Evolutionary conservation across 352 stramenopile species (phyloP).

Genomic region (Globisporangium echinulatum): DNA sequence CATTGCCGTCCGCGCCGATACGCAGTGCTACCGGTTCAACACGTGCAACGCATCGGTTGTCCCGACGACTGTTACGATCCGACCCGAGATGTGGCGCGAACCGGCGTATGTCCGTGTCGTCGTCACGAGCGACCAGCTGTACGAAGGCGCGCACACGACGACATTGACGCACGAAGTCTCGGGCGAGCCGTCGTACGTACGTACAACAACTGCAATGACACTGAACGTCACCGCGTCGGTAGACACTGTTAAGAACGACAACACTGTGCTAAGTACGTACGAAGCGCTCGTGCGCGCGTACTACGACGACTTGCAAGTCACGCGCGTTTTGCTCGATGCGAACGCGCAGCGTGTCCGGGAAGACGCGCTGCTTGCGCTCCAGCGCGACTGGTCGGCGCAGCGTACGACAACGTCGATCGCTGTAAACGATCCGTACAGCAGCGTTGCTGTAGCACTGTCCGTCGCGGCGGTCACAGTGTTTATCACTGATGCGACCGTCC

Average conservation of each 20-base stretch:
- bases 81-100: constrained; percentile 34
- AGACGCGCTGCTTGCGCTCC: constrained; percentile 19
- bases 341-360: constrained; percentile 9
- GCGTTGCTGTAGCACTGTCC: not conserved
- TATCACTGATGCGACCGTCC: constrained; percentile 47
- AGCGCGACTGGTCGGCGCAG: constrained; percentile 36
- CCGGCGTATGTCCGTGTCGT: constrained; percentile 35
- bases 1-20: constrained; percentile 42
- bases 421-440: constrained; percentile 23
- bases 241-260: not conserved
- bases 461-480: constrained; percentile 16
- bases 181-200: constrained; percentile 26
- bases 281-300: constrained; percentile 19
- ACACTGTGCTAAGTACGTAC: constrained; percentile 9
- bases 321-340: constrained; percentile 4
- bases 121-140: constrained; percentile 52
- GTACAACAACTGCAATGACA: constrained; percentile 22
- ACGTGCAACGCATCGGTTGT: constrained; percentile 55
- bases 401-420: constrained; percentile 15
- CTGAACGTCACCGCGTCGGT: not conserved
- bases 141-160: constrained; percentile 36
- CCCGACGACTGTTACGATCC: constrained; percentile 33
- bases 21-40: constrained; percentile 63
- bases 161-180: constrained; percentile 22
- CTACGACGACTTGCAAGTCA: constrained; percentile 22